Conservation (phyloP, 805 yeast species). For the Candida sanyiensis region DNA sequence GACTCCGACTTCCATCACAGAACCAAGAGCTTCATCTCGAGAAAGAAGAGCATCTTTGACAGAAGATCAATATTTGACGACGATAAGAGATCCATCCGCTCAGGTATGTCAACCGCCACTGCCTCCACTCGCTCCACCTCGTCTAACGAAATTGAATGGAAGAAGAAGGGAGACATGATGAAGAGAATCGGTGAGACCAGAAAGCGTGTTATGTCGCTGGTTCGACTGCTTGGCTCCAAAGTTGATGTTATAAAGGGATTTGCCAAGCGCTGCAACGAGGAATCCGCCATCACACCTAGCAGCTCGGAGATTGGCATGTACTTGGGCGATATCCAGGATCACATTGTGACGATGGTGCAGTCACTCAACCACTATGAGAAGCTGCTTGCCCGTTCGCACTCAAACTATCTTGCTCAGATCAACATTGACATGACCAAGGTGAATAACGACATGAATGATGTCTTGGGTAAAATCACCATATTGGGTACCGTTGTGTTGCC, state of each 20-base stretch:
- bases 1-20: slow-evolving; percentile 10
- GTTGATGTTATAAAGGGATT: slow-evolving; percentile 98
- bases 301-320: slow-evolving; percentile 63
- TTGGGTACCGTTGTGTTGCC: slow-evolving; percentile 95
- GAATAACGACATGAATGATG: slow-evolving; percentile 95
- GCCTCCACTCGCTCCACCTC: slow-evolving; percentile 30
- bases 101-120: slow-evolving; percentile 24
- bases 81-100: slow-evolving; percentile 20
- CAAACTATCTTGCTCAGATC: slow-evolving; percentile 92
- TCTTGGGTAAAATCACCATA: slow-evolving; percentile 85
- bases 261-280: slow-evolving; percentile 84
- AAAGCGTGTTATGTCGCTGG: slow-evolving; percentile 85
- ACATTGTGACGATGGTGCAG: slow-evolving; percentile 89
- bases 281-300: slow-evolving; percentile 65
- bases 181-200: slow-evolving; percentile 93
- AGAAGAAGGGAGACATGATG: slow-evolving; percentile 89
- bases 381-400: slow-evolving; percentile 87
- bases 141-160: slow-evolving; percentile 63
- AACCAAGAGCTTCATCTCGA: slow-evolving; percentile 5
- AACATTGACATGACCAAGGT: slow-evolving; percentile 97
- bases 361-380: slow-evolving; percentile 92
- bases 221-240: slow-evolving; percentile 80
- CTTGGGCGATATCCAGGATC: slow-evolving; percentile 15
- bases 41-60: slow-evolving; percentile 15
- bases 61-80: slow-evolving; percentile 16